Percentiles rank a stretch among this genome's conserved stretches.
Evolutionary conservation across 106 monocot species (phyloP).

Genomic region (Dendrobium chrysotoxum): DNA sequence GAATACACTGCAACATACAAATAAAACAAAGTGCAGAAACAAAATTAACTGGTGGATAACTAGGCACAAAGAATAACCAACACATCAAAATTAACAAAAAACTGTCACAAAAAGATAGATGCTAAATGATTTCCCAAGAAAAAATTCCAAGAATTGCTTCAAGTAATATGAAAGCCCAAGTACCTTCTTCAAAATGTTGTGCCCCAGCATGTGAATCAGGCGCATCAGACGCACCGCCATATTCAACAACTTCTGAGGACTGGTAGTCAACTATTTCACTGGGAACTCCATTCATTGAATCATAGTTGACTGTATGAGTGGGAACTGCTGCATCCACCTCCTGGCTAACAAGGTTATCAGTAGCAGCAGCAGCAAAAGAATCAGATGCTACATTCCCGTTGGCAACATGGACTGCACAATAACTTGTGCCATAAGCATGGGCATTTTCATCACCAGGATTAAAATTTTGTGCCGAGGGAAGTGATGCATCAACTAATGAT

Average conservation of each 20-base stretch:
- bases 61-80: not conserved
- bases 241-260: conserved; percentile 26
- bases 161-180: not conserved
- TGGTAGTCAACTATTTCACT: conserved; percentile 29
- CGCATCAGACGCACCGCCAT: conserved; percentile 31
- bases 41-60: conserved; percentile 1
- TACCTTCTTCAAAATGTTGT: conserved; percentile 41
- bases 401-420: conserved; percentile 10
- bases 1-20: conserved; percentile 35
- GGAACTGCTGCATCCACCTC: conserved; percentile 8
- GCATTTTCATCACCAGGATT: conserved; percentile 8
- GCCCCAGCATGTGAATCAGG: conserved; percentile 20
- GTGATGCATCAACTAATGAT: conserved; percentile 2
- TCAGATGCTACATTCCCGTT: conserved; percentile 5
- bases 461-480: conserved; percentile 10
- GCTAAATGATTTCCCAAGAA: not conserved
- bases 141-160: conserved; percentile 3
- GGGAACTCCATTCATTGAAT: conserved; percentile 36
- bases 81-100: not conserved
- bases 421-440: conserved; percentile 1
- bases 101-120: not conserved
- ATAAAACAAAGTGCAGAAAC: not conserved
- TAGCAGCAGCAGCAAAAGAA: conserved; percentile 11
- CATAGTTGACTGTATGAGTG: conserved; percentile 22
- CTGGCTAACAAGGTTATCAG: conserved; percentile 7